Evolutionary conservation across 2,329 filamentous ascomycete genomes (phyloP), one percentile per base, ranked within the genome.

Genomic region (Ophiocordyceps camponoti-leonardi): DNA sequence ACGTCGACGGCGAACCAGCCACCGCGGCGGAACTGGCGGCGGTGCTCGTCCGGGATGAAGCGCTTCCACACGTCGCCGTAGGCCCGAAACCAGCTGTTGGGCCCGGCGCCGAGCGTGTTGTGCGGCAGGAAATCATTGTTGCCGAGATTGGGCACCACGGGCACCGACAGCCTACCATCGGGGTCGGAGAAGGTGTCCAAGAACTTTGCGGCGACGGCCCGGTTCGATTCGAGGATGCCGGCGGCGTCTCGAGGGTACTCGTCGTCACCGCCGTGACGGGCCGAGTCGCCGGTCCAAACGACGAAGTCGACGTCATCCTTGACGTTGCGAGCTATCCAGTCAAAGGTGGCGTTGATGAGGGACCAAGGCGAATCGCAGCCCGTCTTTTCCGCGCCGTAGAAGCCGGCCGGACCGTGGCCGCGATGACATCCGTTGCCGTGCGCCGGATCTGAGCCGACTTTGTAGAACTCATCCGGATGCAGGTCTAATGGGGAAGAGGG

Each of bases 111-210:
- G 60, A 98, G 79, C 57, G 96, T 93, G 56, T 98, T 98, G 66
- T 98, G 92, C 1, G 92, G 92, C 49, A 95, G 77, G 48, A 98
- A 88, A 57, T 98, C 92, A 63, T 98, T 98, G 67, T 98, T 98
- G 49, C 92, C 92, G 53, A 95, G 81, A 0, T 81, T 95, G 0
- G 92, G 88, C 19, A 98, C 72, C 28, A 96, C 77, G 4, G 92
- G 90, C 4, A 96, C 73, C 13, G 71, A 62, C 48, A 87, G 73
- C 37, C 51, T 51, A 47, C 77, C 75, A 45, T 75, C 67, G 31
- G 68, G 67, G n/a, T 68, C 69, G 40, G 73, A 67, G 35, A 95
- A 94, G 11, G 83, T 71, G 19, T 87, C 75, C 42, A 73, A 64
- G 61, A 96, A 86, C 60, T 86, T 86, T 54, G 79, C 65, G 43